A percentile compares a stretch with the other conserved stretches of the same genome.
phyloP scores from a whole-genome alignment of 176 grass and related monocot genomes.

The Paspalum notatum region DNA sequence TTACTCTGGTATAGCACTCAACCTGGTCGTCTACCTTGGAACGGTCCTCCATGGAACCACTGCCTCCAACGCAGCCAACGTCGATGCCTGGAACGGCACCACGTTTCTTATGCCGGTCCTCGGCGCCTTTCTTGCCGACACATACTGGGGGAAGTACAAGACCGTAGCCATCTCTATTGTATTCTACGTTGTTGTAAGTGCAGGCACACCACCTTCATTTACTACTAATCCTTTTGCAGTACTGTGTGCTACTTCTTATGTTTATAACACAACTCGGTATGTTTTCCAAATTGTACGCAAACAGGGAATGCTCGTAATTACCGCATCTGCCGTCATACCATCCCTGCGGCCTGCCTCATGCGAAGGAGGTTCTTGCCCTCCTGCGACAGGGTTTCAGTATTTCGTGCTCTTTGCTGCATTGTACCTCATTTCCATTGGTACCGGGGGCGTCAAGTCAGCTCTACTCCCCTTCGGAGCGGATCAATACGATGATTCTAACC shows the following conservation, averaged over 20 bases:
- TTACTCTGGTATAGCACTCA: constrained; percentile 73
- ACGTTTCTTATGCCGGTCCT: constrained; percentile 77
- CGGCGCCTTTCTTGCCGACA: constrained; percentile 84
- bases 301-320: constrained; percentile 82
- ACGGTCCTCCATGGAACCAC: constrained; percentile 78
- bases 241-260: neutral
- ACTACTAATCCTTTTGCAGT: neutral
- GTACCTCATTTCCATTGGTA: constrained; percentile 81
- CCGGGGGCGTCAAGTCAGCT: constrained; percentile 76
- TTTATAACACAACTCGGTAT: neutral
- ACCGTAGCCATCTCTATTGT: constrained; percentile 64
- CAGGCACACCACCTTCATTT: neutral
- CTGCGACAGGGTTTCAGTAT: constrained; percentile 72
- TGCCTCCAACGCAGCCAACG: constrained; percentile 75
- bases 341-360: constrained; percentile 67
- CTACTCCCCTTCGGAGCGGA: constrained; percentile 87
- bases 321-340: constrained; percentile 66
- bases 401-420: constrained; percentile 69
- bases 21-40: constrained; percentile 83
- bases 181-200: constrained; percentile 78
- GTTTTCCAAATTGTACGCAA: neutral
- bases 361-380: constrained; percentile 63
- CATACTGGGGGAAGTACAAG: constrained; percentile 93
- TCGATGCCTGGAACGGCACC: constrained; percentile 81
- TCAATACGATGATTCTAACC: constrained; percentile 79